Evolutionary conservation across 306 rosid species (phyloP), one percentile per base, ranked within the genome.

Genomic region (Luffa acutangula): DNA sequence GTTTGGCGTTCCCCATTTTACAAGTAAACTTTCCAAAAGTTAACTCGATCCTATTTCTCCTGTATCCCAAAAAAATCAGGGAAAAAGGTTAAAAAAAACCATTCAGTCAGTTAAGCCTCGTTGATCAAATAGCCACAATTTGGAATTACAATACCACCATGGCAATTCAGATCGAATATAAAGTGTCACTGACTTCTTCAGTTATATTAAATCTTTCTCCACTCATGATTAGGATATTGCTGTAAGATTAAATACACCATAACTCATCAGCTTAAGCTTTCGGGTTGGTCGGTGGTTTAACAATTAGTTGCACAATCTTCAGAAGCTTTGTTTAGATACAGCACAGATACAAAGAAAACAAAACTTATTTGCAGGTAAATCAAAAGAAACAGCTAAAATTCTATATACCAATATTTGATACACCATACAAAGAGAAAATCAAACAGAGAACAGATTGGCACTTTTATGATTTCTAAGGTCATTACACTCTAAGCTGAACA

Each of bases 1-100:
- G 85, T 79, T 86, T 80, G 15, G 41, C 3, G 60, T 71, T 82
- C 36, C 87, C 88, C 96, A 94, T 94, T 83, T 80, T 87, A 57
- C 84, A 78, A 34, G 37, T 25, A 67, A 83, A 76, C n/a, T 81
- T 83, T 85, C 37, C 58, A 43, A 81, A 48, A 46, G 73, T 58
- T 58, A 82, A 75, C 85, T 75, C n/a, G 25, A 51, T 52, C 77
- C 71, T 80, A 80, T 86, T 89, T 62, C 77, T 87, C 78, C 97
- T 89, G 88, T 87, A 78, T 66, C 20, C 43, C 77, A 72, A 48
- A 73, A 12, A 73, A 13, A 3, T 7, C 11, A 48, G 25, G 43
- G 9, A 39, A 52, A 21, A 13, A 46, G 18, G 9, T 3, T 9
- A 10, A 42, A 20, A n/a, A n/a, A 54, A 41, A 66, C 41, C 13